Evolutionary conservation across 129 eudicot genomes (phyloP), one percentile per base, ranked within the genome.

Genomic region (Chrysanthemum seticuspe): DNA sequence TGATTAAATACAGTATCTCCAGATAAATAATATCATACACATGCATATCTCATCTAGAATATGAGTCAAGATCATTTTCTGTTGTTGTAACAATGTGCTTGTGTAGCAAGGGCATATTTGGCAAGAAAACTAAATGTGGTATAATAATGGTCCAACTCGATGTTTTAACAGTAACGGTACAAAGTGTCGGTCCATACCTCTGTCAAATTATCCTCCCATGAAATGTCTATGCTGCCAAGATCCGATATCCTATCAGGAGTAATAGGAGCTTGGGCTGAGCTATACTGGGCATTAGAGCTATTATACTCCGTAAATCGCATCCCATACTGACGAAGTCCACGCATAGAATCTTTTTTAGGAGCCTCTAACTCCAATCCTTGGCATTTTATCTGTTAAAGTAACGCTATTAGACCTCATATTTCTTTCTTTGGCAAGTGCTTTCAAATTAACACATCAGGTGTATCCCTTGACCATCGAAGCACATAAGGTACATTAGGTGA

Each of bases 161-260:
- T 50, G 47, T 45, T 11, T 61, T 59, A 23, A 45, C 14, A 0
- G 31, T 52, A 21, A 31, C 36, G 50, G 45, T 40, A 40, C 9
- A 40, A 40, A 16, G 40, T 5, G 56, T 14, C 51, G 5, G 63
- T 45, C 23, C 88, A 75, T 86, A 95, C 99, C 54, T 91, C 99
- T 29, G 94, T 88, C 74, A 84, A 81, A 76, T 83, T 74, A 71
- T 85, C 94, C 62, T 86, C 86, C 96, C 91, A 85, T 15, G 91
- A 74, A 31, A 69, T 51, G 75, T 87, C 94, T 65, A 83, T 21
- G 49, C 51, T 68, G 65, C 81, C 88, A 40, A 75, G 67, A 71
- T 82, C 91, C 56, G 80, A 78, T 57, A 79, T 66, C 58, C 88
- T 78, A 60, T 88, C 94, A 47, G 96, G 87, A 64, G 88, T 84